These are phyloP conservation scores for Helotiales sp. DNA, from an alignment of 2,329 filamentous ascomycete genomes.

Conservation along the genomic window DNA sequence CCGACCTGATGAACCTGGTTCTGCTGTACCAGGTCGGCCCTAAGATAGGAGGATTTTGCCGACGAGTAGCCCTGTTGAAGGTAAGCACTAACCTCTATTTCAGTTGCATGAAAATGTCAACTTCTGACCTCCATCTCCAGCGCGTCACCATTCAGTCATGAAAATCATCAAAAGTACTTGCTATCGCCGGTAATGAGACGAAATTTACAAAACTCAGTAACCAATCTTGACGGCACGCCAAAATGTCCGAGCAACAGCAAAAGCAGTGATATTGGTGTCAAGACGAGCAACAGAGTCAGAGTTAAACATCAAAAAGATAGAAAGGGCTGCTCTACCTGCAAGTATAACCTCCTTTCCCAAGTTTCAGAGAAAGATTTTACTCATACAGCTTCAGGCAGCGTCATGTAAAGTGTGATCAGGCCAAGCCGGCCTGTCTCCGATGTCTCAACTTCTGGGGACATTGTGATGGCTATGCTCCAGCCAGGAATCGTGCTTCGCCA, in stretches of 20 bases:
- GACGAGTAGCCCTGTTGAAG: too few species aligned
- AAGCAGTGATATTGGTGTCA: not conserved
- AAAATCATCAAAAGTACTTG: too few species aligned
- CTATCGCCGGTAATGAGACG: too few species aligned
- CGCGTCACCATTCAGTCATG: too few species aligned
- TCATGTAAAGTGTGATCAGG: conserved; percentile 9
- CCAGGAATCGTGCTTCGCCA: not conserved
- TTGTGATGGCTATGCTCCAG: conserved; percentile 5
- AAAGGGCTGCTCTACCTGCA: conserved; percentile 8
- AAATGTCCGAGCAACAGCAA: not conserved
- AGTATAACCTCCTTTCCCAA: not conserved
- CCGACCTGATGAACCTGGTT: too few species aligned
- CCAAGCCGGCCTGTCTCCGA: conserved; percentile 3
- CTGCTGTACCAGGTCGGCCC: too few species aligned
- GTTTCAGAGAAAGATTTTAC: not conserved
- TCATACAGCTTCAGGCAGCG: not conserved
- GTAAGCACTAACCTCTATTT: too few species aligned
- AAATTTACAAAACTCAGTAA: too few species aligned
- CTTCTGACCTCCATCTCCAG: too few species aligned
- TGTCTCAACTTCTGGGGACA: conserved; percentile 10
- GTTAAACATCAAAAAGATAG: conserved; percentile 1
- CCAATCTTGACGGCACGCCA: not conserved
- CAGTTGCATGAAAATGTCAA: too few species aligned
- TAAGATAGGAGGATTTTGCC: too few species aligned
- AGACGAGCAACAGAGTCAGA: not conserved